A percentile compares a stretch with the other conserved stretches of the same genome.
Evolutionary conservation across 805 yeast genomes (phyloP).

Genomic region (Clavispora vitiphila): DNA sequence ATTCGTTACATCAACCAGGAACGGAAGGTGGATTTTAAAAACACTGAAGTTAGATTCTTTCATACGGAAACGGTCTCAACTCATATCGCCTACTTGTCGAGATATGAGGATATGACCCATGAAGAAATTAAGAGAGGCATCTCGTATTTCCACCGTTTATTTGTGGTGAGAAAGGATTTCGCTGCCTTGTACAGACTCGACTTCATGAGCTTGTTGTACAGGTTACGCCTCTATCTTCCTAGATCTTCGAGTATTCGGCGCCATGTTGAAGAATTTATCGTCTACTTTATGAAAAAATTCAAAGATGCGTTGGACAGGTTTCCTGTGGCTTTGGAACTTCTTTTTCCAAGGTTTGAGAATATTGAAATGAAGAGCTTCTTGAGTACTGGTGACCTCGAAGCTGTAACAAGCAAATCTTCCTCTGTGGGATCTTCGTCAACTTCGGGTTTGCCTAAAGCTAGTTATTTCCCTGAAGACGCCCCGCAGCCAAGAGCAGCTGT

Average conservation of each 20-base stretch:
- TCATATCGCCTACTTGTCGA: constrained; percentile 55
- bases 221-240: constrained; percentile 44
- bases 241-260: constrained; percentile 41
- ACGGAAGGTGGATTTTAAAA: constrained; percentile 41
- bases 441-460: constrained; percentile 3
- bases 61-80: constrained; percentile 60
- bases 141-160: constrained; percentile 65
- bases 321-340: constrained; percentile 60
- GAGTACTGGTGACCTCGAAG: constrained; percentile 52
- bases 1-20: constrained; percentile 37
- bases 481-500: constrained; percentile 31
- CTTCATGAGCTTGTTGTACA: constrained; percentile 57
- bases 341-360: constrained; percentile 56
- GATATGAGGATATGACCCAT: constrained; percentile 58
- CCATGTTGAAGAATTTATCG: constrained; percentile 62
- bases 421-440: constrained; percentile 1
- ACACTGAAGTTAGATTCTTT: constrained; percentile 42
- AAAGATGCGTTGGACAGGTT: constrained; percentile 40
- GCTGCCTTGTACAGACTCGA: constrained; percentile 67
- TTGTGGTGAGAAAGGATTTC: constrained; percentile 54
- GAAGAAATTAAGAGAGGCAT: constrained; percentile 59
- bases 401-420: constrained; percentile 16
- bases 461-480: constrained; percentile 13
- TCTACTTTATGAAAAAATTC: constrained; percentile 60
- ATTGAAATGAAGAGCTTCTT: constrained; percentile 45